Conservation (phyloP, 106 monocot genomes). For the Alisma plantagoaquatica region DNA sequence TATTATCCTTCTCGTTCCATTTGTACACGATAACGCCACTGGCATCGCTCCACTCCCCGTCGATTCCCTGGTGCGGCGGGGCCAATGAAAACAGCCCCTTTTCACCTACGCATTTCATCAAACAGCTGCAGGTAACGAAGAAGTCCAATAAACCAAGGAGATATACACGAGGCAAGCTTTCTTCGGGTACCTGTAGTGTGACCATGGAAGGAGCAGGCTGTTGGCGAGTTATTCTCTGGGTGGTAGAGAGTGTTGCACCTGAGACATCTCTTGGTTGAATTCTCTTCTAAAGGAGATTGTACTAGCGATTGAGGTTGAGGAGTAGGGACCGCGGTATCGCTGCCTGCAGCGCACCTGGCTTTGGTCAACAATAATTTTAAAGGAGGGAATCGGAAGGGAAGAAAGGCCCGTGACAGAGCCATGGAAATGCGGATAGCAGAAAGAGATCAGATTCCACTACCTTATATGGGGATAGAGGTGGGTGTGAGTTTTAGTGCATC, state of each 20-base stretch:
- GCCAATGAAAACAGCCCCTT: constrained; percentile 49
- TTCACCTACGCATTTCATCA: constrained; percentile 29
- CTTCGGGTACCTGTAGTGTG: constrained; percentile 44
- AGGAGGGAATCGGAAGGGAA: too few species aligned
- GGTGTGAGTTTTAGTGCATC: too few species aligned
- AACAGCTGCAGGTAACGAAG: not conserved
- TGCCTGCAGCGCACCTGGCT: too few species aligned
- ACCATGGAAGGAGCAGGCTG: constrained; percentile 68
- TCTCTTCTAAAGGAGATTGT: too few species aligned
- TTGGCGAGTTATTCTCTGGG: constrained; percentile 40
- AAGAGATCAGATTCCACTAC: too few species aligned
- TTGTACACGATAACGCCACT: constrained; percentile 79
- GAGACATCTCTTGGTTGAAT: constrained; percentile 33
- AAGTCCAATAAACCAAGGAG: too few species aligned
- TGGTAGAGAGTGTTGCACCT: constrained; percentile 42
- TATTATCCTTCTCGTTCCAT: constrained; percentile 47
- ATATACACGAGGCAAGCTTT: not conserved
- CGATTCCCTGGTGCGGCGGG: constrained; percentile 89
- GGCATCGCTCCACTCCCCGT: constrained; percentile 80
- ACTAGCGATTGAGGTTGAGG: too few species aligned
- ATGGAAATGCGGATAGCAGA: too few species aligned
- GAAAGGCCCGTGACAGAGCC: too few species aligned
- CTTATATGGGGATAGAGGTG: too few species aligned
- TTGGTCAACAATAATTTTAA: too few species aligned
- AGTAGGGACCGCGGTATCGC: too few species aligned